These are phyloP conservation scores for Phylloporus sp. DNA, from an alignment of 768 basidiomycete genomes.

Conservation along the genomic window DNA sequence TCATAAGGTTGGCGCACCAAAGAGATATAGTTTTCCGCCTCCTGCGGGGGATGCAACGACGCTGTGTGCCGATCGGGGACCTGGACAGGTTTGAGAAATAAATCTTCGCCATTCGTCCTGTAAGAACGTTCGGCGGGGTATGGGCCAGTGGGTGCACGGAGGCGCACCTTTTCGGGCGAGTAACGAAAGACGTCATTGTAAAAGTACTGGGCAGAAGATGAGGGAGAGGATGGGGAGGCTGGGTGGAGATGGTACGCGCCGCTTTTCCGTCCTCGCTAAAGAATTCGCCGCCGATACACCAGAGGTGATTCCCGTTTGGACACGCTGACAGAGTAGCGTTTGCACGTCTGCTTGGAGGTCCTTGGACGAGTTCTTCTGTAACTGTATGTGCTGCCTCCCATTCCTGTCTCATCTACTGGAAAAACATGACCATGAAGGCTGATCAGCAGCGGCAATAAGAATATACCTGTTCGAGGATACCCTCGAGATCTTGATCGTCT, in stretches of 20 bases:
- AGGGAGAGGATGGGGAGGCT: not conserved
- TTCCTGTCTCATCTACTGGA: conserved; percentile 69
- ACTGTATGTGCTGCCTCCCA: conserved; percentile 80
- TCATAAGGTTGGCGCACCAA: conserved; percentile 45
- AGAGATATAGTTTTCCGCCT: conserved; percentile 85
- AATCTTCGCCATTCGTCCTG: conserved; percentile 89
- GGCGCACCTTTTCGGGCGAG: conserved; percentile 66
- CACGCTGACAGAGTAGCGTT: conserved; percentile 79
- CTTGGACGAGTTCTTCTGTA: conserved; percentile 80
- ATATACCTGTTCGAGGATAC: conserved; percentile 71
- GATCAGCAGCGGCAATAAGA: conserved; percentile 1
- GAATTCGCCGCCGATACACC: conserved; percentile 83
- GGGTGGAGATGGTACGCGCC: conserved; percentile 34
- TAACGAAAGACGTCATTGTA: conserved; percentile 88
- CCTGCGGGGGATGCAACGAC: conserved; percentile 65
- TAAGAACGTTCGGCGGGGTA: not conserved
- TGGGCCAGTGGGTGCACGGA: not conserved
- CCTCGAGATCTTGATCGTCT: conserved; percentile 76
- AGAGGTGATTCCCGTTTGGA: conserved; percentile 75
- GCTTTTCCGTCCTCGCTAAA: conserved; percentile 84
- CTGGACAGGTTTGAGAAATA: conserved; percentile 78
- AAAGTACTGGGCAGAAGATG: conserved; percentile 52
- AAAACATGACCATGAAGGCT: not conserved
- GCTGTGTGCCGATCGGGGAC: conserved; percentile 84
- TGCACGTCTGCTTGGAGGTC: conserved; percentile 76